Conservation (phyloP, 2,329 filamentous ascomycete species). For the Neoarthrinium moseri region DNA sequence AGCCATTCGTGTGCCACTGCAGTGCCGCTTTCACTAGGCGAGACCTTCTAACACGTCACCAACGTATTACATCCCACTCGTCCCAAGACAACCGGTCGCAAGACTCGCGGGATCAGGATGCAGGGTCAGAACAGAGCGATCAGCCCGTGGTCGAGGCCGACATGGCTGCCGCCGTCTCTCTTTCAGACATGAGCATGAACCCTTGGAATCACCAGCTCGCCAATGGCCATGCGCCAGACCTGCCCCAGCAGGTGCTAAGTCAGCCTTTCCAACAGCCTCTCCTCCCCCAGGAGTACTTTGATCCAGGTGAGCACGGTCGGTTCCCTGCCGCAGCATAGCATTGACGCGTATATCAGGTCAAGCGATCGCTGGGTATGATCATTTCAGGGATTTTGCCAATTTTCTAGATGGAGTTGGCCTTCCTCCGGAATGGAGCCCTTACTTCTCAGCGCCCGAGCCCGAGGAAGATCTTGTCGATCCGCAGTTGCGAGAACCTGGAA, state of each 20-base stretch:
- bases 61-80: constrained; percentile 36
- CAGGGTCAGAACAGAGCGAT: constrained; percentile 23
- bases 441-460: constrained; percentile 13
- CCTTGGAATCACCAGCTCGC: background rate
- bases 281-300: constrained; percentile 17
- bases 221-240: background rate
- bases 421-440: background rate
- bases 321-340: background rate
- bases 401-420: constrained; percentile 22
- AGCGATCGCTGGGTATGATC: constrained; percentile 23
- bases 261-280: constrained; percentile 9
- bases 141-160: constrained; percentile 25
- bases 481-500: constrained; percentile 13
- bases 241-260: background rate
- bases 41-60: constrained; percentile 43
- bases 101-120: constrained; percentile 14
- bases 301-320: constrained; percentile 14
- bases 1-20: constrained; percentile 43
- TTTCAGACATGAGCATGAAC: constrained; percentile 22
- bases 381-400: constrained; percentile 36
- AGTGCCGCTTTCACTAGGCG: constrained; percentile 43
- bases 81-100: constrained; percentile 17
- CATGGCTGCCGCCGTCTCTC: constrained; percentile 27
- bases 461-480: constrained; percentile 21
- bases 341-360: constrained; percentile 14